These are phyloP conservation scores for Colletotrichum sp. DNA, from an alignment of 2,329 filamentous ascomycete genomes.

Conservation along the genomic window DNA sequence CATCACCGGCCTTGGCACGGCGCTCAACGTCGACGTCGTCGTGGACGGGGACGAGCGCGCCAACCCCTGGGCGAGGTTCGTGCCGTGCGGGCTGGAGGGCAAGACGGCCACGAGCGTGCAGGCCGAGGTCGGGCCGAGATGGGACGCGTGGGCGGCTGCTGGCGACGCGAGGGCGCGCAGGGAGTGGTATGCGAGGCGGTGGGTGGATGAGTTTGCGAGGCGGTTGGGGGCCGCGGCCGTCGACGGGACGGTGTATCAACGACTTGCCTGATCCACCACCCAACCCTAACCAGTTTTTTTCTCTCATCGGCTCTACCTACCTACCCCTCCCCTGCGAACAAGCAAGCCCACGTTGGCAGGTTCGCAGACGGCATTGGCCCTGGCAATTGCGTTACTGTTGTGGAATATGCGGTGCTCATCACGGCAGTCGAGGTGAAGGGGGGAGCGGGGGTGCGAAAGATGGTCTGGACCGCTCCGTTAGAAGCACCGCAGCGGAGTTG, in stretches of 20 bases:
- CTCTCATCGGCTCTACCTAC: not conserved
- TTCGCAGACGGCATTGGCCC: not conserved
- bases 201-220: slow-evolving; percentile 14
- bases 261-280: not conserved
- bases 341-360: not conserved
- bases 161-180: not conserved
- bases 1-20: slow-evolving; percentile 84
- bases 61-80: slow-evolving; percentile 73
- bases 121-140: slow-evolving; percentile 46
- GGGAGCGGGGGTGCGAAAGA: not conserved
- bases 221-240: slow-evolving; percentile 4
- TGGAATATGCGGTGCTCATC: not conserved
- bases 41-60: slow-evolving; percentile 37
- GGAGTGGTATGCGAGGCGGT: slow-evolving; percentile 9
- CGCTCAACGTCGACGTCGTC: slow-evolving; percentile 76
- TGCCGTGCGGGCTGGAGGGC: slow-evolving; percentile 87
- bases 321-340: not conserved
- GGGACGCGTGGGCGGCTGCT: not conserved
- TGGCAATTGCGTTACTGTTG: not conserved
- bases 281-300: not conserved
- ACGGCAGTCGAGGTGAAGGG: not conserved
- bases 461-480: not conserved
- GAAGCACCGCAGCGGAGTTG: not conserved
- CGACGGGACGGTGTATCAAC: not conserved
- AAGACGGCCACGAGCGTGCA: slow-evolving; percentile 79